Conservation (phyloP, 345 rosid species). For the Mercurialis annua region DNA sequence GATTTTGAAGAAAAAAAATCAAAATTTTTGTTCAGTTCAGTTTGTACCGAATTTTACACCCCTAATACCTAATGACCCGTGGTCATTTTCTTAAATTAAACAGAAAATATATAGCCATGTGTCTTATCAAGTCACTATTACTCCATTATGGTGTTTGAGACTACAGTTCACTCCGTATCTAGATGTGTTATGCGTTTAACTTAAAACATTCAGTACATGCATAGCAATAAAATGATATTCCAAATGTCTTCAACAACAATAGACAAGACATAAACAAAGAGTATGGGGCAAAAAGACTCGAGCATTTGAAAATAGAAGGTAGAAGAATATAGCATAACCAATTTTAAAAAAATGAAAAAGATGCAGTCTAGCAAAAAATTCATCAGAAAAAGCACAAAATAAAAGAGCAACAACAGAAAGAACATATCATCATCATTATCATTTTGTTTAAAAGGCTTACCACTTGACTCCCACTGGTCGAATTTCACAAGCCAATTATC, state of each 20-base stretch:
- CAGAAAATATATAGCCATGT: neutral
- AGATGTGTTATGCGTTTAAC: neutral
- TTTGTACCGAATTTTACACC: too few species aligned
- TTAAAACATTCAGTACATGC: neutral
- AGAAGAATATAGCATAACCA: neutral
- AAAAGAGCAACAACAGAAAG: neutral
- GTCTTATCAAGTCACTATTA: neutral
- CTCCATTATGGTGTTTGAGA: neutral
- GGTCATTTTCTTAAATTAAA: neutral
- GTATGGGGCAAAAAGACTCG: neutral
- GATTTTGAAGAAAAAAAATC: too few species aligned
- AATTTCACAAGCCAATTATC: constrained; percentile 73
- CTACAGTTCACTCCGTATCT: neutral
- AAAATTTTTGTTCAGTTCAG: too few species aligned
- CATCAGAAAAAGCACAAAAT: neutral
- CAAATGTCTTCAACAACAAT: neutral
- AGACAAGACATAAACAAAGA: neutral
- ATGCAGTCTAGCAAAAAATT: neutral
- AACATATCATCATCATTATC: neutral
- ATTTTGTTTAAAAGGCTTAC: constrained; percentile 30
- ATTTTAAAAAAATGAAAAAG: neutral
- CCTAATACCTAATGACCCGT: too few species aligned
- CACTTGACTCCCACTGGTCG: constrained; percentile 70
- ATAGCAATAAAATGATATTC: neutral
- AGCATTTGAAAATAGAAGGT: neutral